Evolutionary conservation across 2,329 filamentous ascomycete species (phyloP), one percentile per base, ranked within the genome.

Genomic region (Nemania sp.): DNA sequence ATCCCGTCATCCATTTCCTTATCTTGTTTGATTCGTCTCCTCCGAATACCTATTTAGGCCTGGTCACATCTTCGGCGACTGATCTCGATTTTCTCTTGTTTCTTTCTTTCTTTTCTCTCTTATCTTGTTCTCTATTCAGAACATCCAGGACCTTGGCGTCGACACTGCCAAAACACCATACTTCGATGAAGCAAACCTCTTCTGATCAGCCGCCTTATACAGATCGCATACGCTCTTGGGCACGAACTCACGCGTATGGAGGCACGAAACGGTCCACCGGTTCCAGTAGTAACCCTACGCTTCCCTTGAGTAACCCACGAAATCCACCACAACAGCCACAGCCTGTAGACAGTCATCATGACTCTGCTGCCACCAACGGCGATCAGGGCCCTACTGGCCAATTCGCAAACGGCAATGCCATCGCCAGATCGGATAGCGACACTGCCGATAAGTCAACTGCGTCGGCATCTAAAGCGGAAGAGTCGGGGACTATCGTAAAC

Each of bases 181-280:
- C 71, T 77, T 89, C 87, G 87, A 89, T 89, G 87, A 89, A 87
- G 86, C 81, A 88, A 85, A 80, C 81, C 81, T 87, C 82, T 73
- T 79, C 85, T 81, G 82, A 85, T 72, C 79, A 73, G 64, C 67
- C 82, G 77, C 82, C 84, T 79, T 82, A 83, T 79, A 82, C 82
- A 87, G 83, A 87, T 84, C 83, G 82, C 83, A 82, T 84, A 82
- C 82, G 83, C 83, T 86, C 85, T 81, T 84, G 82, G 86, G 82
- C 84, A 81, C 79, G 78, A 79, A 80, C 83, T 80, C 81, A 83
- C 81, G 82, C 86, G 83, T 81, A 88, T 87, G 86, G 85, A 84
- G 81, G 79, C 80, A 76, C 81, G 75, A 80, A 77, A 75, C 78
- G 76, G 79, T 78, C 80, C 75, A 60, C 73, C 61, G 77, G 78